Evolutionary conservation across 2,329 filamentous ascomycete species (phyloP), one percentile per base, ranked within the genome.

Genomic region (Cercospora canescens): DNA sequence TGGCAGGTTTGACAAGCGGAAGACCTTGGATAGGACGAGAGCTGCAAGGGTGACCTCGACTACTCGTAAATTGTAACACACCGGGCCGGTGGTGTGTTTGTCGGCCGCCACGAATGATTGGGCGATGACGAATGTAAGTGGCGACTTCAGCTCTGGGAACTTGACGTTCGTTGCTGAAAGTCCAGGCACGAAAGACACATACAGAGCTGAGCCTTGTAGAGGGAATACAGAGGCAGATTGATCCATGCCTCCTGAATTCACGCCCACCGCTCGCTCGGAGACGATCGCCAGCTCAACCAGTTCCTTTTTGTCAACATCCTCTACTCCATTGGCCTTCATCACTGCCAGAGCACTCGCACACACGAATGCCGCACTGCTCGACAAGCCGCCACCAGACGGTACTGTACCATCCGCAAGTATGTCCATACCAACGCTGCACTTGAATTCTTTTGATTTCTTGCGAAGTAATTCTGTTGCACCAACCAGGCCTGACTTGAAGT

Each of bases 171-270:
- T 86, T 34, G 91, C 93, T 26, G 86, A 85, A 60, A 99, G 89
- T 18, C 83, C 84, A 3, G 95, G 95, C 69, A 88, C 88, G 82
- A 99, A 99, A 9, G 90, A 91, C 66, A 97, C 94, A 76, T 96
- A 94, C 50, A 97, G 87, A 9, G 95, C 93, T 41, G 91, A 92
- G 59, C 92, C 94, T 70, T 89, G 89, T 74, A 92, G 86, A 0
- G 93, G 94, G 80, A 99, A 95, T 69, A 99, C 94, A 0, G 94
- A 98, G 35, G 95, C 95, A 14, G 93, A 90, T 81, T 99, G 95
- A 76, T 99, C 95, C 95, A 99, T 98, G 63, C 94, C 95, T 79
- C 95, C 95, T 5, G 93, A 96, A 81, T 98, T 98, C 73, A 99
- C 95, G 60, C 95, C 95, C 4, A 98, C 95, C 16, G 91, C 90